These are phyloP conservation scores for Saururus chinensis DNA, from an alignment of 164 flowering plant species.

Conservation along the genomic window DNA sequence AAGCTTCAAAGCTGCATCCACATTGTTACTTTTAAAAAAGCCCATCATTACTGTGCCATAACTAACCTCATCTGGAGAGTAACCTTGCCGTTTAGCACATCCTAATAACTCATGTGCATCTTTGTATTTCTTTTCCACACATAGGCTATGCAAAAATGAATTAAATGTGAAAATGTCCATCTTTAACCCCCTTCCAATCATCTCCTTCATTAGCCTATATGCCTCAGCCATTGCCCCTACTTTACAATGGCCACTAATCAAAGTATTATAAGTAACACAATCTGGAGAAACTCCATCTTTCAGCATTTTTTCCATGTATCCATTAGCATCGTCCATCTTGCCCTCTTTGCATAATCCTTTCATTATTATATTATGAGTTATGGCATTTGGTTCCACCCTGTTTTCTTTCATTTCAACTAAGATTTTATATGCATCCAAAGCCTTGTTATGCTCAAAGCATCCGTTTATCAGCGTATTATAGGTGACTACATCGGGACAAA, in stretches of 20 bases:
- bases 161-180: slow-evolving; percentile 60
- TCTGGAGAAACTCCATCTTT: slow-evolving; percentile 53
- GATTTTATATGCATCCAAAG: slow-evolving; percentile 36
- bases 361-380: slow-evolving; percentile 50
- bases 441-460: slow-evolving; percentile 31
- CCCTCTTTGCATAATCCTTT: slow-evolving; percentile 62
- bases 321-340: slow-evolving; percentile 56
- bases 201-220: slow-evolving; percentile 55
- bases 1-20: slow-evolving; percentile 46
- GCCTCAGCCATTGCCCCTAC: slow-evolving; percentile 50
- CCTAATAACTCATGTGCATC: slow-evolving; percentile 47
- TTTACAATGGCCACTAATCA: slow-evolving; percentile 57
- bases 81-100: slow-evolving; percentile 48
- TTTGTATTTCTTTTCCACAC: slow-evolving; percentile 43
- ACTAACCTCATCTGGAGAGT: slow-evolving; percentile 58
- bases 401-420: slow-evolving; percentile 48
- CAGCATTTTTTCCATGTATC: slow-evolving; percentile 40
- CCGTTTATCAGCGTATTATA: slow-evolving; percentile 76
- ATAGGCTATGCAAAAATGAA: slow-evolving; percentile 45
- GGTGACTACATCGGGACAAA: slow-evolving; percentile 63
- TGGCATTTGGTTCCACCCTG: slow-evolving; percentile 44
- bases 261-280: slow-evolving; percentile 63
- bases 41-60: slow-evolving; percentile 76
- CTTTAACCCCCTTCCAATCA: slow-evolving; percentile 57
- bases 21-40: slow-evolving; percentile 40